Percentiles rank a stretch among this genome's conserved stretches.
These are phyloP conservation scores for Venturia asperata DNA, from an alignment of 2,329 filamentous ascomycete species.

Conservation along the genomic window DNA sequence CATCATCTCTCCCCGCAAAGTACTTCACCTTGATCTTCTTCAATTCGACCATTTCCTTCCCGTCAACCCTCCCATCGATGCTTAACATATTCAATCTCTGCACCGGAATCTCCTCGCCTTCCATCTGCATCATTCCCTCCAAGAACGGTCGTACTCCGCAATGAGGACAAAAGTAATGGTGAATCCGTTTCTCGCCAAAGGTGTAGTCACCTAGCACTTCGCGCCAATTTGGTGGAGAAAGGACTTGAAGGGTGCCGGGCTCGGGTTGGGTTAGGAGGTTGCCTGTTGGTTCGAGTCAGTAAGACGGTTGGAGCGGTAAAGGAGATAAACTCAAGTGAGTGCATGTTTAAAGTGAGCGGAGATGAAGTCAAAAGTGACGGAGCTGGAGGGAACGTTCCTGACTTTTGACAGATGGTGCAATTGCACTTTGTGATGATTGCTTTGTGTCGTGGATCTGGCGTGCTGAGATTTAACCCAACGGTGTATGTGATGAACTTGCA, in stretches of 20 bases:
- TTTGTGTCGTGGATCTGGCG: constrained; percentile 10
- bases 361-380: not conserved
- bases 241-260: constrained; percentile 11
- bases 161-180: constrained; percentile 14
- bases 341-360: not conserved
- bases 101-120: not conserved
- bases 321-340: too few species aligned
- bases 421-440: constrained; percentile 17
- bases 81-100: constrained; percentile 12
- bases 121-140: constrained; percentile 2
- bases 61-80: constrained; percentile 13
- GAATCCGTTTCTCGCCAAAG: constrained; percentile 10
- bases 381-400: not conserved
- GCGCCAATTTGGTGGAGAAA: constrained; percentile 10
- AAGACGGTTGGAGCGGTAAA: not conserved
- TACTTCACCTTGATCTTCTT: constrained; percentile 8
- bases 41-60: constrained; percentile 12
- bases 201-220: constrained; percentile 10
- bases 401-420: constrained; percentile 17
- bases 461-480: not conserved
- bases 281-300: not conserved
- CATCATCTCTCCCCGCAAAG: constrained; percentile 2
- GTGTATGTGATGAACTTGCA: constrained; percentile 15
- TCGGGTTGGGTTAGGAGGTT: constrained; percentile 10
- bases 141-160: constrained; percentile 9